These are phyloP conservation scores for Byssothecium circinans DNA, from an alignment of 2,329 filamentous ascomycete species.

Conservation along the genomic window DNA sequence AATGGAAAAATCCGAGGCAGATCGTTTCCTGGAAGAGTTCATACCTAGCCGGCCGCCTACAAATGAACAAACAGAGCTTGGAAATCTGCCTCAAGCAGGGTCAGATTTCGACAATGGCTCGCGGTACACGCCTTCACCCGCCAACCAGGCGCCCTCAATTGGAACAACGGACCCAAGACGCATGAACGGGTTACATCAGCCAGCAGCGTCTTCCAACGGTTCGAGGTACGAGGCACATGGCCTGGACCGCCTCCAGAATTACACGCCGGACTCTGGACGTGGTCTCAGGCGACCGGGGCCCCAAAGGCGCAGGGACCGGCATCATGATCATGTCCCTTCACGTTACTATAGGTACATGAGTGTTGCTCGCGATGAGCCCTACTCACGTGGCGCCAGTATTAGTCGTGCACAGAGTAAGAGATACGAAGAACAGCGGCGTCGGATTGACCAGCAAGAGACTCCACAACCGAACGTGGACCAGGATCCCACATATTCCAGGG, in stretches of 20 bases:
- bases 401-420: constrained; percentile 38
- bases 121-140: constrained; percentile 33
- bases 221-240: constrained; percentile 35
- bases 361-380: constrained; percentile 38
- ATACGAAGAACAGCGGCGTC: constrained; percentile 41
- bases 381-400: constrained; percentile 38
- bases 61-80: constrained; percentile 16
- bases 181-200: constrained; percentile 21
- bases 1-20: constrained; percentile 33
- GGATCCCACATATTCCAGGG: constrained; percentile 33
- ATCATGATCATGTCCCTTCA: constrained; percentile 36
- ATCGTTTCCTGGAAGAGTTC: constrained; percentile 41
- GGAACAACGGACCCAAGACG: constrained; percentile 18
- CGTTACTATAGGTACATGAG: constrained; percentile 42
- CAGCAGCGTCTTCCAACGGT: constrained; percentile 37
- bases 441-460: constrained; percentile 41
- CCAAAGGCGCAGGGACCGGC: constrained; percentile 36
- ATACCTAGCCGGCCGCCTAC: constrained; percentile 21
- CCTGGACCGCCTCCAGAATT: constrained; percentile 25
- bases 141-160: constrained; percentile 16
- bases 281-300: constrained; percentile 29
- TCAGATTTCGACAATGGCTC: constrained; percentile 31
- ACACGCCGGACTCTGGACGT: constrained; percentile 28
- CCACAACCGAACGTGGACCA: constrained; percentile 36
- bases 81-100: constrained; percentile 15